phyloP scores from a whole-genome alignment of 768 basidiomycete species.

The Mycena galopus region DNA sequence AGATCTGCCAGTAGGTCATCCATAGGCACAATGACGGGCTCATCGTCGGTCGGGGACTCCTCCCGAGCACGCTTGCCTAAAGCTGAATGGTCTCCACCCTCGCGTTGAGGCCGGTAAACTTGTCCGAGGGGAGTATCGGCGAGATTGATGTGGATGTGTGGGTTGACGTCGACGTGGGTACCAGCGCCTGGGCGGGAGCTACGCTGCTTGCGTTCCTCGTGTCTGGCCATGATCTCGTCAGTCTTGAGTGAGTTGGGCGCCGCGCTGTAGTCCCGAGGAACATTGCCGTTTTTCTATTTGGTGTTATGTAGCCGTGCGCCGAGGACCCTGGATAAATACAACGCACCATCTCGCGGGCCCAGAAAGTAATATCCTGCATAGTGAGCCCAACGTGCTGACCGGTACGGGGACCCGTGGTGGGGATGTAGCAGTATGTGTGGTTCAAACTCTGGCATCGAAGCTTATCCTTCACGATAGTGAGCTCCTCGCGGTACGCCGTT shows the following conservation, averaged over 20 bases:
- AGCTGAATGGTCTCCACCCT: not conserved
- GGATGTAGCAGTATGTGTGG: not conserved
- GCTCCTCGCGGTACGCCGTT: not conserved
- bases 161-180: not conserved
- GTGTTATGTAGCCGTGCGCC: not conserved
- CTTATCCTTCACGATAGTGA: not conserved
- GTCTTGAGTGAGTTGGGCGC: not conserved
- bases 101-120: not conserved
- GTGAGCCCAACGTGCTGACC: not conserved
- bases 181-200: not conserved
- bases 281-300: not conserved
- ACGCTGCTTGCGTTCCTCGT: not conserved
- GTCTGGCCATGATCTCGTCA: not conserved
- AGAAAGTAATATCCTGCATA: not conserved
- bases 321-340: not conserved
- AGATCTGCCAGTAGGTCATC: not conserved
- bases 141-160: not conserved
- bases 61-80: not conserved
- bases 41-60: not conserved
- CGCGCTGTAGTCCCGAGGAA: not conserved
- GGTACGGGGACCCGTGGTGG: not conserved
- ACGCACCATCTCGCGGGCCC: not conserved
- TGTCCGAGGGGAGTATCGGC: not conserved
- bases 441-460: not conserved
- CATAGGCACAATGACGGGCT: not conserved